Evolutionary conservation across 1,284 basidiomycete genomes (phyloP), one percentile per base, ranked within the genome.

Genomic region (Ceratobasidium sp.): DNA sequence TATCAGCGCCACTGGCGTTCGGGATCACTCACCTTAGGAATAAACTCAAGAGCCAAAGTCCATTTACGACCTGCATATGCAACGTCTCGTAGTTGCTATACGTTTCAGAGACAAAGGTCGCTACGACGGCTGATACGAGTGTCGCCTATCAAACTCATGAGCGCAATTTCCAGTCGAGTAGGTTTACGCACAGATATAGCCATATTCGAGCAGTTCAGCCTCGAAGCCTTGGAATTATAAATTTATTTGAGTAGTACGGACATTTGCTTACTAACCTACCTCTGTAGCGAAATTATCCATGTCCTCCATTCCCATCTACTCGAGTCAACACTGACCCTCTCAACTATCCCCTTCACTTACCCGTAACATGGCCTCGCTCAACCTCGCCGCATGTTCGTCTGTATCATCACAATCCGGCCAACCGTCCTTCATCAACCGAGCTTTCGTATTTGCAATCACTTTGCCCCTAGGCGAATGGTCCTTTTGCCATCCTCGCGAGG

Each of bases 161-260:
- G 15, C 15, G 13, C 5, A 22, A 6, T 3, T 4, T 15, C 20
- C 27, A n/a, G 43, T 4, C 1, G 32, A 42, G 10, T 40, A 22
- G 40, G 17, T 8, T 8, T 25, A n/a, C 53, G 22, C 32, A 68
- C 65, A 13, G 65, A 55, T 54, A 68, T 55, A 47, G 65, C 65
- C 65, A 55, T 68, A 56, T 68, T 68, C 6, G 65, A 68, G 34
- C 65, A 68, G 25, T 47, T 56, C 20, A 68, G 29, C 35, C 49
- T 32, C 12, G 65, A 56, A 17, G 52, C 38, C 65, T 55, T 40
- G 43, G 38, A 22, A n/a, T n/a, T n/a, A n/a, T n/a, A 22, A 68
- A 31, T 40, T 29, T 20, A 22, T 55, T 17, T 38, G 53, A 17
- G 5, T 12, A 6, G 35, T 8, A 29, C 22, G 22, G 32, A 62